Conservation (phyloP, 202 grass and related monocot species). For the Setaria italica region DNA sequence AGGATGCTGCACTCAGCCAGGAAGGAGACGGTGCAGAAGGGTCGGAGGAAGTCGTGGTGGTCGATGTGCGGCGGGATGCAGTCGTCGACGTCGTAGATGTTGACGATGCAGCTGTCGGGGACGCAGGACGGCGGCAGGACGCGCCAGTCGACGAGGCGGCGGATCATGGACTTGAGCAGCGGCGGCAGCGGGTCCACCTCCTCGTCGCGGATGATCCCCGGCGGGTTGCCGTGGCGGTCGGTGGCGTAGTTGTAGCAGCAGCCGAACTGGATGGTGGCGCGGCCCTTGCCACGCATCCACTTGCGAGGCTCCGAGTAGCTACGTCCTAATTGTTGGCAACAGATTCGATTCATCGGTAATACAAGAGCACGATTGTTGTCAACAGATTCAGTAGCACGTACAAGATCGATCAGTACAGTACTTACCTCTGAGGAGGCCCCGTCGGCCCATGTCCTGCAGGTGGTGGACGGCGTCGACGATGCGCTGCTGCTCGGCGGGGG, state of each 20-base stretch:
- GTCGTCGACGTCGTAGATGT: constrained; percentile 64
- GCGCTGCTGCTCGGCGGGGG: constrained; percentile 50
- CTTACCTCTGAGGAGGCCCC: constrained; percentile 33
- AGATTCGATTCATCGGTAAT: too few relatives aligned
- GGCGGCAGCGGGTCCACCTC: constrained; percentile 58
- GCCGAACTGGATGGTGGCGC: constrained; percentile 69
- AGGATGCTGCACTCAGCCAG: constrained; percentile 56
- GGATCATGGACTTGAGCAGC: constrained; percentile 47
- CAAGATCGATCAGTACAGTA: too few relatives aligned
- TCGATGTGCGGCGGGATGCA: constrained; percentile 78
- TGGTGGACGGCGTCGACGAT: constrained; percentile 57
- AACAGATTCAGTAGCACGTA: too few relatives aligned
- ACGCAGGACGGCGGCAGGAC: constrained; percentile 51
- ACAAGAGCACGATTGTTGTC: too few relatives aligned
- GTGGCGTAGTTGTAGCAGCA: constrained; percentile 82
- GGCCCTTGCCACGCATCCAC: constrained; percentile 82
- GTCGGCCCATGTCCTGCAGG: constrained; percentile 56
- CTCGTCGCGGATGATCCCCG: constrained; percentile 57
- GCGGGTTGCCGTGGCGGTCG: constrained; percentile 54
- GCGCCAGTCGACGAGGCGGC: constrained; percentile 43
- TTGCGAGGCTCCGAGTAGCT: constrained; percentile 71
- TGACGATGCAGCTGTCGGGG: constrained; percentile 75
- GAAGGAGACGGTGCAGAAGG: constrained; percentile 74
- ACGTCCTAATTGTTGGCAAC: background rate
- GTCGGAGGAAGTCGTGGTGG: constrained; percentile 61